These are phyloP conservation scores for Cystofilobasidium capitatum DNA, from an alignment of 768 basidiomycete genomes.

Conservation along the genomic window DNA sequence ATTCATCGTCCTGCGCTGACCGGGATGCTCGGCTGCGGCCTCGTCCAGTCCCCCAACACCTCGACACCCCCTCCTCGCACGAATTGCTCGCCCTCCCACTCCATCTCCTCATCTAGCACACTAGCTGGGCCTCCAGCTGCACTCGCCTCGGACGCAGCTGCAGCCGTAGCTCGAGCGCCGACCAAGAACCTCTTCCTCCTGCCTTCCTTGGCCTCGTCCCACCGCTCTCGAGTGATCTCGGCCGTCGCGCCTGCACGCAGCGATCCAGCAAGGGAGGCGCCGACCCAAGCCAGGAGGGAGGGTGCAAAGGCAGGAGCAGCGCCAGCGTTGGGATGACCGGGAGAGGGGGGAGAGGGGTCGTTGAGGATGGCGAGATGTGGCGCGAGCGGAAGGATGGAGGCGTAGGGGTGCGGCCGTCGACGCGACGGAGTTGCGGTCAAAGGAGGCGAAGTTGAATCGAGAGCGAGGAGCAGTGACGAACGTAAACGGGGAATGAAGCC, in stretches of 20 bases:
- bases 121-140: slow-evolving; percentile 25
- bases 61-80: slow-evolving; percentile 13
- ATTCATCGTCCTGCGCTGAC: too few relatives aligned
- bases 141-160: slow-evolving; percentile 45
- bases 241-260: slow-evolving; percentile 33
- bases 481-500: slow-evolving; percentile 88
- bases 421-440: slow-evolving; percentile 2
- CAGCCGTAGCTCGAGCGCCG: slow-evolving; percentile 71
- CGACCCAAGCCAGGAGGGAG: slow-evolving; percentile 77
- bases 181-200: slow-evolving; percentile 72
- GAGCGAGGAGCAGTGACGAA: slow-evolving; percentile 57
- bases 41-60: slow-evolving; percentile 24
- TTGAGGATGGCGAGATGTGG: slow-evolving; percentile 74
- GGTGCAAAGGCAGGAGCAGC: slow-evolving; percentile 81
- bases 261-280: slow-evolving; percentile 83
- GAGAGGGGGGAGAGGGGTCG: slow-evolving; percentile 52
- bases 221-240: slow-evolving; percentile 45
- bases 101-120: slow-evolving; percentile 40
- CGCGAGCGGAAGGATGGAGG: slow-evolving; percentile 58
- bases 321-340: slow-evolving; percentile 41
- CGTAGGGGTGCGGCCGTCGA: slow-evolving; percentile 47
- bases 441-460: slow-evolving; percentile 38
- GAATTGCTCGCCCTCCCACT: slow-evolving; percentile 23
- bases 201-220: slow-evolving; percentile 28
- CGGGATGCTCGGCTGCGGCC: too few relatives aligned